Evolutionary conservation across 2,329 filamentous ascomycete species (phyloP).

Genomic region (Fusarium palustre): DNA sequence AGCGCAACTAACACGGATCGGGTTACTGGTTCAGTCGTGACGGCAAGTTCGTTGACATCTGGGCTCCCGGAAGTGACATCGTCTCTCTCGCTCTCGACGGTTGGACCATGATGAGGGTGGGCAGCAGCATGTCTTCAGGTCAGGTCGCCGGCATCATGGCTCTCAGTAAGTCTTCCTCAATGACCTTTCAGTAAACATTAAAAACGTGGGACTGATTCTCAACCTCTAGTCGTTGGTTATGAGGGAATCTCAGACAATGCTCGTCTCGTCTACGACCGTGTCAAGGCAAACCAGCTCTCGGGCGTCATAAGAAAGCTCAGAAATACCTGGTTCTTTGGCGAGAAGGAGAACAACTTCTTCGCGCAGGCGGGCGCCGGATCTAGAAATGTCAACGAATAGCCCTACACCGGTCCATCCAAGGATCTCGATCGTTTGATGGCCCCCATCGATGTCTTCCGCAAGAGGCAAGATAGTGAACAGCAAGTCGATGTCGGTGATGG

Average conservation of each 20-base stretch:
- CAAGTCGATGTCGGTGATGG: constrained; percentile 3
- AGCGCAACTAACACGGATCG: constrained; percentile 2
- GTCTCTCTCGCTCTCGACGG: constrained; percentile 6
- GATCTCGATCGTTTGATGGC: constrained; percentile 4
- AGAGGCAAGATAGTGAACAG: constrained; percentile 1
- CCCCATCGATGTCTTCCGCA: constrained; percentile 2
- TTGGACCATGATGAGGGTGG: constrained; percentile 3
- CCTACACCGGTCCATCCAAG: constrained; percentile 5
- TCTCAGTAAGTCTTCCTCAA: constrained; percentile 6
- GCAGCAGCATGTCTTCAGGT: constrained; percentile 12
- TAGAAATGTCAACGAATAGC: constrained; percentile 6
- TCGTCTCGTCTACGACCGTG: constrained; percentile 8
- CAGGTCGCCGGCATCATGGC: constrained; percentile 12
- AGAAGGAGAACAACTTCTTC: constrained; percentile 14
- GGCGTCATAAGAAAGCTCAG: constrained; percentile 4
- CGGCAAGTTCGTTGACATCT: constrained; percentile 5
- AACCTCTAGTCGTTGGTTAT: constrained; percentile 5
- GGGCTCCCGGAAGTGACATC: constrained; percentile 8
- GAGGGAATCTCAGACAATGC: constrained; percentile 11
- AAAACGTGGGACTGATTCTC: not conserved
- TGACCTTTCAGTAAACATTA: not conserved
- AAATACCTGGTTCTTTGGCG: constrained; percentile 9
- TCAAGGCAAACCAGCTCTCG: constrained; percentile 14
- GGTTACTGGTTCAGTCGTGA: constrained; percentile 7
- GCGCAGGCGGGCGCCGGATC: constrained; percentile 5